These are phyloP conservation scores for Apiospora kogelbergensis DNA, from an alignment of 2,329 filamentous ascomycete genomes.

Conservation along the genomic window DNA sequence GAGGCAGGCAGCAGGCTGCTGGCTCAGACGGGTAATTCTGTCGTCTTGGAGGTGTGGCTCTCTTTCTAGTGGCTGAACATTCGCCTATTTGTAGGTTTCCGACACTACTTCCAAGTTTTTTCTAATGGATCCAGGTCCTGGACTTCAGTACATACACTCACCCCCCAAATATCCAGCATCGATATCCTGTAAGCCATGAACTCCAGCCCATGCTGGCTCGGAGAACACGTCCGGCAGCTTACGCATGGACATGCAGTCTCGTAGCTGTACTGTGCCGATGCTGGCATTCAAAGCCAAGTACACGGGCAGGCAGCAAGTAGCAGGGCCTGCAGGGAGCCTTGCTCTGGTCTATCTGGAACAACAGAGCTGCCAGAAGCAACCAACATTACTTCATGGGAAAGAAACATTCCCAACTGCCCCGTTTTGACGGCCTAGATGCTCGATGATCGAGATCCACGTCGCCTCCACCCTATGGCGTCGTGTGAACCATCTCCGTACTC, in stretches of 20 bases:
- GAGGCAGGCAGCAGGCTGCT: background rate
- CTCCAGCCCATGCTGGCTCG: background rate
- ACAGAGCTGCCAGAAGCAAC: background rate
- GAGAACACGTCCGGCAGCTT: background rate
- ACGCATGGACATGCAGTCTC: background rate
- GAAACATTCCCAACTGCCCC: background rate
- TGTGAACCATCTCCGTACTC: background rate
- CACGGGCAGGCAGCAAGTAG: background rate
- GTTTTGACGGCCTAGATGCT: background rate
- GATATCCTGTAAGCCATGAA: background rate
- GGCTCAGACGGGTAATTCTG: background rate
- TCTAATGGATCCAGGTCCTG: background rate
- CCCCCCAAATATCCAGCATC: background rate
- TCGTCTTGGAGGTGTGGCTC: slow-evolving; percentile 2
- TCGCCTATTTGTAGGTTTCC: background rate
- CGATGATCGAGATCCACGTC: slow-evolving; percentile 15
- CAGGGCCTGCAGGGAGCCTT: background rate
- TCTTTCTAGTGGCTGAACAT: background rate
- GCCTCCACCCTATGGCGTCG: slow-evolving; percentile 8
- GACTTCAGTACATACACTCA: background rate
- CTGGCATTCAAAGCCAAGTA: background rate
- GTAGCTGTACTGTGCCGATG: background rate
- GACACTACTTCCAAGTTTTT: slow-evolving; percentile 1
- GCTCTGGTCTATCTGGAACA: background rate
- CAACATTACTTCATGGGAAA: slow-evolving; percentile 2